These are phyloP conservation scores for Lippia alba DNA, from an alignment of 305 asterid genomes.

Conservation along the genomic window DNA sequence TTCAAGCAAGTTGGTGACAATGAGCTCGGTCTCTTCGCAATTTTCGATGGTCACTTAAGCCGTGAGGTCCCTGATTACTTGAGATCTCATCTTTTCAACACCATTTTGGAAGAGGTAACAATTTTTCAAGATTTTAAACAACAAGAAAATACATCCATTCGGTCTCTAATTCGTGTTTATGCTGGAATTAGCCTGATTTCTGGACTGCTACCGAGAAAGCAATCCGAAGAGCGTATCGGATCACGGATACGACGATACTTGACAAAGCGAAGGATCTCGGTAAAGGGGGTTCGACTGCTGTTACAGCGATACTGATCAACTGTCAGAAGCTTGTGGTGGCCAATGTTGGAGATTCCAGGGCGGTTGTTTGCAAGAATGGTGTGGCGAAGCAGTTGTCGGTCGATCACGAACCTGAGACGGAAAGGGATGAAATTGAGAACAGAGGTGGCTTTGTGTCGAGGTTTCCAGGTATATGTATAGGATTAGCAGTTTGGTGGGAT, in stretches of 20 bases:
- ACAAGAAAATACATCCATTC: not conserved
- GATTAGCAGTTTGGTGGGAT: not conserved
- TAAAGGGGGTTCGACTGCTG: conserved; percentile 95
- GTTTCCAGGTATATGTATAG: conserved; percentile 64
- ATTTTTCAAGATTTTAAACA: not conserved
- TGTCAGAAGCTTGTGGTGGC: conserved; percentile 82
- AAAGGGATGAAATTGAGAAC: conserved; percentile 71
- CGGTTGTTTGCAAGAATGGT: conserved; percentile 79
- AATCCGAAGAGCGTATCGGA: conserved; percentile 69
- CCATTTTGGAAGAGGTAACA: conserved; percentile 78
- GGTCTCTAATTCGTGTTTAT: conserved; percentile 14
- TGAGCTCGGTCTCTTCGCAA: conserved; percentile 88
- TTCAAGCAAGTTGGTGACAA: conserved; percentile 71
- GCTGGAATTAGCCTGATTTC: conserved; percentile 70
- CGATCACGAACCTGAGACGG: conserved; percentile 87
- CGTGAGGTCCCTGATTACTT: conserved; percentile 76
- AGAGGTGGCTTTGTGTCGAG: conserved; percentile 82
- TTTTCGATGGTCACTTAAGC: conserved; percentile 93
- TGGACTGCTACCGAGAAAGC: conserved; percentile 82
- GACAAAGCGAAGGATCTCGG: conserved; percentile 77
- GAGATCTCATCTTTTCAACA: conserved; percentile 77
- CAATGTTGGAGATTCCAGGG: conserved; percentile 94
- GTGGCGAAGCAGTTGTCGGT: conserved; percentile 82
- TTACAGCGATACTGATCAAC: conserved; percentile 82
- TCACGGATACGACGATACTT: conserved; percentile 68